Percentiles rank a stretch among this genome's conserved stretches.
These are phyloP conservation scores for Pseudogymnoascus sp. DNA, from an alignment of 2,329 filamentous ascomycete species.

Conservation along the genomic window DNA sequence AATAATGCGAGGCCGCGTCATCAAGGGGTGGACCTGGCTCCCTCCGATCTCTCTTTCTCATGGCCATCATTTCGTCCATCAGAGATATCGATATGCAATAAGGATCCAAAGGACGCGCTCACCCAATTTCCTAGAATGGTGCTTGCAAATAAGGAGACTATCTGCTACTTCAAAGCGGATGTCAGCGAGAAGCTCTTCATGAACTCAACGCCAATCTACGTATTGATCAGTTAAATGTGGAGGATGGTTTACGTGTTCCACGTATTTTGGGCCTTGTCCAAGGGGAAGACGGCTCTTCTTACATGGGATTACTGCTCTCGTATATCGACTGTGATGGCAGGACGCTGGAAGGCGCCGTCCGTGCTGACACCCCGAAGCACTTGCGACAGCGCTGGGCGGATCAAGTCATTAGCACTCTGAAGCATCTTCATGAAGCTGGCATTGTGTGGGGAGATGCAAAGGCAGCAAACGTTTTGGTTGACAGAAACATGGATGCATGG, in stretches of 20 bases:
- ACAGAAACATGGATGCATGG: constrained; percentile 17
- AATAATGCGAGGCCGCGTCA: neutral
- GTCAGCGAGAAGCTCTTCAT: constrained; percentile 14
- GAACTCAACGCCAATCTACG: constrained; percentile 15
- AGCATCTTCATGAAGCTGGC: constrained; percentile 15
- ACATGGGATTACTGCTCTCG: constrained; percentile 19
- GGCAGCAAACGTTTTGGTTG: constrained; percentile 21
- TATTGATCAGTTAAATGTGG: constrained; percentile 16
- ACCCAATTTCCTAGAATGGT: constrained; percentile 15
- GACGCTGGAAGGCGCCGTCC: constrained; percentile 16
- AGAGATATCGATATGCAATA: constrained; percentile 14
- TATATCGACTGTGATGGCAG: constrained; percentile 18
- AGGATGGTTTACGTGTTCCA: constrained; percentile 16
- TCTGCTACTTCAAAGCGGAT: constrained; percentile 17
- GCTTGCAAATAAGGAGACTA: constrained; percentile 12
- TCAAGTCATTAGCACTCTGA: constrained; percentile 17
- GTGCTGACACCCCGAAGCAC: constrained; percentile 14
- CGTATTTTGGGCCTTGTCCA: constrained; percentile 16
- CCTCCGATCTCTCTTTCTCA: constrained; percentile 9
- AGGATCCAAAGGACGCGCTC: constrained; percentile 15
- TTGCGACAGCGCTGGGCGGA: constrained; percentile 19
- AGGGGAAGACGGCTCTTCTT: constrained; percentile 13
- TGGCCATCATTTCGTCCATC: constrained; percentile 15
- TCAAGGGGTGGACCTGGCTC: constrained; percentile 12
- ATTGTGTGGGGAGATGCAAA: constrained; percentile 18